Conservation (phyloP, 2,329 filamentous ascomycete species). For the Penicillium verrucosum region DNA sequence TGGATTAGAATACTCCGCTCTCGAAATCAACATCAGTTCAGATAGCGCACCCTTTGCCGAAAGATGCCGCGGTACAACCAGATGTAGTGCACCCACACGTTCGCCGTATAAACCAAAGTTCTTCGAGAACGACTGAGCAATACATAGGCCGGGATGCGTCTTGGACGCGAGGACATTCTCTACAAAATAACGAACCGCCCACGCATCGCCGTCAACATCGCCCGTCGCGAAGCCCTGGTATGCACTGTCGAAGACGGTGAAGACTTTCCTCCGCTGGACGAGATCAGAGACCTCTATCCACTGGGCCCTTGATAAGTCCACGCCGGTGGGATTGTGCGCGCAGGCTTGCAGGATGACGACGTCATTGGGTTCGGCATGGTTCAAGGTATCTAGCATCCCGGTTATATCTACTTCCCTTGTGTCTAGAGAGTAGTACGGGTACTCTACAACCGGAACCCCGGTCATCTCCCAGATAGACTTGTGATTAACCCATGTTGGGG, state of each 20-base stretch:
- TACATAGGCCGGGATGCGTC: not conserved
- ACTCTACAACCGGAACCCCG: not conserved
- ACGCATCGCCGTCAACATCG: constrained; percentile 67
- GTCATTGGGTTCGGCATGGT: constrained; percentile 67
- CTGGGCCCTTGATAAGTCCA: constrained; percentile 66
- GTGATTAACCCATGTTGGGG: not conserved
- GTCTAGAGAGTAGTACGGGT: not conserved
- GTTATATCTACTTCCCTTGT: not conserved
- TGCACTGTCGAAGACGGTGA: constrained; percentile 89
- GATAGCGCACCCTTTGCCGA: not conserved
- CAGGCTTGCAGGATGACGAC: constrained; percentile 86
- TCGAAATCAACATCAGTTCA: not conserved
- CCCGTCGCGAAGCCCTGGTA: constrained; percentile 79
- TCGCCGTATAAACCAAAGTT: not conserved
- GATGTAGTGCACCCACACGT: not conserved
- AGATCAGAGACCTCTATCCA: constrained; percentile 77
- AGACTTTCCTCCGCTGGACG: constrained; percentile 69
- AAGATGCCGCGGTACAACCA: not conserved
- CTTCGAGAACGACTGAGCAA: constrained; percentile 37
- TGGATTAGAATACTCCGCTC: not conserved
- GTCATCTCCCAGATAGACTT: not conserved
- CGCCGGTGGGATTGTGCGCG: constrained; percentile 92
- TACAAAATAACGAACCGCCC: constrained; percentile 71
- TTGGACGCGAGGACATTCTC: not conserved
- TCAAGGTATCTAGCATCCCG: not conserved